Evolutionary conservation across 805 yeast genomes (phyloP).

Genomic region (Pichia thaimueangensis): DNA sequence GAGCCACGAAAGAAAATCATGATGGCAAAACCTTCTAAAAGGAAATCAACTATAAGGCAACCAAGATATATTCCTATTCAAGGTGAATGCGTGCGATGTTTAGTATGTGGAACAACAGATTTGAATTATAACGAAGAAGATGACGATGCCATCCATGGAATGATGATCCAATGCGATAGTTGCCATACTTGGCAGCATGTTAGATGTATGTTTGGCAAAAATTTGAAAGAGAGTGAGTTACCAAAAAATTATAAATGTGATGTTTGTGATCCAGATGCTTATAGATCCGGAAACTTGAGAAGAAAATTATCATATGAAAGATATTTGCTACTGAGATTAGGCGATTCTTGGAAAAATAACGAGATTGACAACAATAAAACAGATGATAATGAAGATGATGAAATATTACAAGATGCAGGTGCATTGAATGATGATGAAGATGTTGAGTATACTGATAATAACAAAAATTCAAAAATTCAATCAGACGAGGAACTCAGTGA

Average conservation of each 20-base stretch:
- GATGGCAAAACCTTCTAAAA: neutral
- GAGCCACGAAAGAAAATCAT: neutral
- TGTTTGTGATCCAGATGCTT: conserved; percentile 39
- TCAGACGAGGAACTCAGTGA: conserved; percentile 9
- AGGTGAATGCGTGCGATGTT: conserved; percentile 41
- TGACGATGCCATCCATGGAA: conserved; percentile 33
- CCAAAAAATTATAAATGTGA: conserved; percentile 51
- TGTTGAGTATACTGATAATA: conserved; percentile 2
- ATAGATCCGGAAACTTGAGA: conserved; percentile 29
- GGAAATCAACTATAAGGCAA: neutral
- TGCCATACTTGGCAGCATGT: conserved; percentile 73
- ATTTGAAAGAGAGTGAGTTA: conserved; percentile 26
- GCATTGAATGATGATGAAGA: conserved; percentile 5
- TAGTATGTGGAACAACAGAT: conserved; percentile 55
- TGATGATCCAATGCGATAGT: conserved; percentile 52
- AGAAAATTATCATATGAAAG: conserved; percentile 28
- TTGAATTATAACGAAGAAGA: conserved; percentile 54
- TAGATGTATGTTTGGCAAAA: conserved; percentile 48
- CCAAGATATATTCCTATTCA: conserved; percentile 2
- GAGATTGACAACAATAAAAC: neutral
- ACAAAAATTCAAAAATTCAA: neutral
- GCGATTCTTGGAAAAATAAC: neutral
- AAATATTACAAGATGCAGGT: conserved; percentile 4
- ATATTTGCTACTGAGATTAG: conserved; percentile 17
- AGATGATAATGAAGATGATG: conserved; percentile 10